Base-by-base conservation (phyloP, 352 stramenopile species). In the Phytophthora citrophthora region DNA sequence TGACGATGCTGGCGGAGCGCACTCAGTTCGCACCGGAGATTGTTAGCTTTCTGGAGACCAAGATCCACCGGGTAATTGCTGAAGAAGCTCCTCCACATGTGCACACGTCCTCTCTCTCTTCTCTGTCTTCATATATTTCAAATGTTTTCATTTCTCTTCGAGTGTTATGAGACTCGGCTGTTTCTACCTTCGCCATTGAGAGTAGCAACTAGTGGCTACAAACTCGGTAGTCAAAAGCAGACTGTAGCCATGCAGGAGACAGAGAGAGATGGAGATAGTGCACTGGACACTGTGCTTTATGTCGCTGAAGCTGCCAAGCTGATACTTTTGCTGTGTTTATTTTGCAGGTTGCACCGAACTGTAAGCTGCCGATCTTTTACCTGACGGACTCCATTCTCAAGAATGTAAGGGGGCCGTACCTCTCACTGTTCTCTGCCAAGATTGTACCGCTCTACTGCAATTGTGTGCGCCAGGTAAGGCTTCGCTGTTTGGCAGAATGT, bases 361-460 rank as follows among this genome's bases (percentile, higher is more conserved):
- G 84, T 74, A 95, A 95, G 68, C 71, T 96, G n/a, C 85, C 89
- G 20, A 94, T 95, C 55, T 93, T 96, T 60, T 96, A 96, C 68
- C 67, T 96, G 18, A 96, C 88, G 9, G 89, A 96, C 64, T 96
- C 89, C 11, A 96, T 96, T 58, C 73, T 96, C 32, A 96, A 95
- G 77, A 96, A 96, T 54, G 82, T 96, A 7, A 66, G 79, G 11
- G 88, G 86, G 0, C 80, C 83, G 46, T 96, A 96, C 66, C 36
- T 83, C 8, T 20, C 71, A 27, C 78, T 96, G 0, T 88, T 96
- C 23, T 70, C 75, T 2, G 67, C 72, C 27, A 87, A 86, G 45
- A 91, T 96, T 34, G 82, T 91, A 10, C 83, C 83, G 47, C 73
- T 96, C 15, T 96, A 94, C 64, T 90, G 85, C 70, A 94, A 95